These are phyloP conservation scores for Parastagonospora avenae DNA, from an alignment of 2,329 filamentous ascomycete species.

Conservation along the genomic window DNA sequence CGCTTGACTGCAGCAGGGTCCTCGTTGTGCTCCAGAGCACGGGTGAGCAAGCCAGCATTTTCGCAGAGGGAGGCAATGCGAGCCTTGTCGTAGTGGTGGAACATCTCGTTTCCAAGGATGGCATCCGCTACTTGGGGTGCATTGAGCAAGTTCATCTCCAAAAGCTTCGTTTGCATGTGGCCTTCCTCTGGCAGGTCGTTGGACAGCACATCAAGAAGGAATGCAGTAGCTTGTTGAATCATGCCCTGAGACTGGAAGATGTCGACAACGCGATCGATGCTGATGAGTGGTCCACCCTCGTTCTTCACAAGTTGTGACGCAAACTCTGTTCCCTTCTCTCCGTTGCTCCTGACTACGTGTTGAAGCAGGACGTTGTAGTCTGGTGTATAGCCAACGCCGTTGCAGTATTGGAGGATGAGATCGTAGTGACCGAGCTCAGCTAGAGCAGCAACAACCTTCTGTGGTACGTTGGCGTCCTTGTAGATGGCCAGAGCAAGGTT, in stretches of 20 bases:
- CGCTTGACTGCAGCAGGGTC: constrained; percentile 90
- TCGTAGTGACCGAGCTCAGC: constrained; percentile 97
- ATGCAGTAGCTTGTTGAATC: constrained; percentile 97
- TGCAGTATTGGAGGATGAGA: constrained; percentile 90
- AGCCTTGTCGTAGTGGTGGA: constrained; percentile 91
- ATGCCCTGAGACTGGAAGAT: constrained; percentile 98
- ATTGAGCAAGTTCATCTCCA: constrained; percentile 98
- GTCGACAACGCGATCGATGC: constrained; percentile 92
- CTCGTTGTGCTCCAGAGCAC: constrained; percentile 90
- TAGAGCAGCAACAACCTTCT: constrained; percentile 94
- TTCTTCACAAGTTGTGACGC: constrained; percentile 90
- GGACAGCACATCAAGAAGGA: constrained; percentile 92
- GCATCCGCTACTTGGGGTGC: constrained; percentile 97
- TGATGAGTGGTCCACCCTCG: constrained; percentile 83
- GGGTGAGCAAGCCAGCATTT: constrained; percentile 75
- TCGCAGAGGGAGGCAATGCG: constrained; percentile 91
- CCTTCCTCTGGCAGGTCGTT: constrained; percentile 94
- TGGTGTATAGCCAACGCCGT: constrained; percentile 85
- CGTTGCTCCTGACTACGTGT: constrained; percentile 80
- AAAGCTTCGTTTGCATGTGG: constrained; percentile 86
- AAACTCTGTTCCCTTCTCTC: constrained; percentile 94
- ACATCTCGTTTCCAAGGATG: constrained; percentile 98
- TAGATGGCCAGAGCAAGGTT: constrained; percentile 88
- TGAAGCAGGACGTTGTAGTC: constrained; percentile 92
- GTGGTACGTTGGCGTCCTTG: constrained; percentile 83